A percentile compares a stretch with the other conserved stretches of the same genome.
Evolutionary conservation across 495 filamentous ascomycete genomes (phyloP).

Genomic region (Hypoxylon crocopeplum): DNA sequence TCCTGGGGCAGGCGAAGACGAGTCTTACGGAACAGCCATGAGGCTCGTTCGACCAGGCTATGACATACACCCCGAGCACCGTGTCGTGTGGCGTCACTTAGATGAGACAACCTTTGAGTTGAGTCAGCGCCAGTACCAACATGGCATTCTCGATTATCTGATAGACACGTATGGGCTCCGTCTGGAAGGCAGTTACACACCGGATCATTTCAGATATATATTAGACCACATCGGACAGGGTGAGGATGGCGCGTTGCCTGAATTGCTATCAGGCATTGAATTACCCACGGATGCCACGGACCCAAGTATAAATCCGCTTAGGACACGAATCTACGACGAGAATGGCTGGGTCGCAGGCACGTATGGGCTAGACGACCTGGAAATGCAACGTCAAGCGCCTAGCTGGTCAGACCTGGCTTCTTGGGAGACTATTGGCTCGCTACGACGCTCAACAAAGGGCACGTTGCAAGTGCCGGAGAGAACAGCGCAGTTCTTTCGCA

Average conservation of each 20-base stretch:
- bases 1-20: too few relatives aligned
- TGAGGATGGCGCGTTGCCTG: neutral
- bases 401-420: constrained; percentile 17
- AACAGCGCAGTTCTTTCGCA: constrained; percentile 41
- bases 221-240: constrained; percentile 23
- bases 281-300: neutral
- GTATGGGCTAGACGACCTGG: neutral
- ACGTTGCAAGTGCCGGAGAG: constrained; percentile 24
- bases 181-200: neutral
- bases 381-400: constrained; percentile 8
- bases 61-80: constrained; percentile 36
- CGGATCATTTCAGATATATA: neutral
- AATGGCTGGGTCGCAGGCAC: neutral
- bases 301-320: neutral
- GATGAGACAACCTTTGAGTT: neutral
- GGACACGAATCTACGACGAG: neutral
- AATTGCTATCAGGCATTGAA: neutral
- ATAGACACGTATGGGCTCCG: constrained; percentile 8
- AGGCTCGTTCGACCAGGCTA: constrained; percentile 28
- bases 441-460: neutral
- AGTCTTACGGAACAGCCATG: neutral
- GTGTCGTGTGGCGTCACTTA: constrained; percentile 34
- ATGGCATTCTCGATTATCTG: constrained; percentile 17
- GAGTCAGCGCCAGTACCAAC: neutral
- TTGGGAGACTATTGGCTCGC: neutral